Conservation (phyloP, 768 basidiomycete species). For the Botryobasidium botryosum region DNA sequence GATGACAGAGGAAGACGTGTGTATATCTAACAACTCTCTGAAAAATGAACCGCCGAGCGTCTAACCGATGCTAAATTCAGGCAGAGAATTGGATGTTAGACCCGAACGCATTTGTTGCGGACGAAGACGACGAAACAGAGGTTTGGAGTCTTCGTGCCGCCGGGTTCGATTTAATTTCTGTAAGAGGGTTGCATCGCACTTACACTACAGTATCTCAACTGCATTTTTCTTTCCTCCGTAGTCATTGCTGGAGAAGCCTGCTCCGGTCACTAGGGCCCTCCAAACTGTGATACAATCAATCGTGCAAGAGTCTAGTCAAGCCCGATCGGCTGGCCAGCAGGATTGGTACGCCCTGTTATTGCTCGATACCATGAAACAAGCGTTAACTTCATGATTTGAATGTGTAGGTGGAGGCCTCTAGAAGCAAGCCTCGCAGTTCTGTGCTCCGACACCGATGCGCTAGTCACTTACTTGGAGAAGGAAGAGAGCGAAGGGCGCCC, state of each 20-base stretch:
- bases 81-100: constrained; percentile 84
- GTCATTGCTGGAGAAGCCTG: too few species aligned
- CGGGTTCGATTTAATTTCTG: constrained; percentile 67
- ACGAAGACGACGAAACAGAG: constrained; percentile 85
- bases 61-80: constrained; percentile 24
- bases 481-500: constrained; percentile 44
- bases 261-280: constrained; percentile 33
- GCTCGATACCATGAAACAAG: not conserved
- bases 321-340: constrained; percentile 34
- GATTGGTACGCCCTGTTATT: constrained; percentile 36
- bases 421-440: constrained; percentile 72
- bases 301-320: constrained; percentile 38
- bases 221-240: too few species aligned
- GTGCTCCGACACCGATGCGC: constrained; percentile 61
- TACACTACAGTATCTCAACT: too few species aligned
- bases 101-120: constrained; percentile 81
- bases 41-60: not conserved
- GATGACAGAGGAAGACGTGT: constrained; percentile 80
- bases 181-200: constrained; percentile 19
- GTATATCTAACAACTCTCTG: constrained; percentile 16
- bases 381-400: constrained; percentile 3
- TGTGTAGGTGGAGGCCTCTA: constrained; percentile 72
- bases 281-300: constrained; percentile 36
- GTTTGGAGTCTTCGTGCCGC: constrained; percentile 69
- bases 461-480: constrained; percentile 63